Base-by-base conservation (phyloP, 768 basidiomycete species). In the Podaxis sp. region DNA sequence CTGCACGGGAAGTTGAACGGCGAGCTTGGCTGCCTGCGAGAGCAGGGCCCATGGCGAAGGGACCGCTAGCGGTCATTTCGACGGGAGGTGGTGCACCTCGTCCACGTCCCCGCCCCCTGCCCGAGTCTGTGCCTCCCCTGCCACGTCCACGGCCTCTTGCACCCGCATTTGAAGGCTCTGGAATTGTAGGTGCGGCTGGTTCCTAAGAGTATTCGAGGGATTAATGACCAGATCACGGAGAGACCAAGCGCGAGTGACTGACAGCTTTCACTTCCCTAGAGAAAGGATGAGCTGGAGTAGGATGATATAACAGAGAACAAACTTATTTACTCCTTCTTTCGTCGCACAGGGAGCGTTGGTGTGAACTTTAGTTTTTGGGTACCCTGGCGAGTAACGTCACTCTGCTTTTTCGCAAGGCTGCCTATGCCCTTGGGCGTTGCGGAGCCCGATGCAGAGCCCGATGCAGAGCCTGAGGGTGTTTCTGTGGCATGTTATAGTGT, bases 51-150 rank as follows among this genome's bases (percentile, higher is more conserved):
- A 94, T 87, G 19, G 92, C 90, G 67, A 94, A 94, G 13, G 92
- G 92, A 3, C 92, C 92, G 68, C 90, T 92, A 0, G 92, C 92
- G 17, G 84, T 88, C 91, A 94, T 91, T 75, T 90, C 87, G 6
- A 77, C 77, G 1, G 82, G 74, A 52, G 87, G 82, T 27, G 84
- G 66, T 3, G 77, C 82, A 47, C 82, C 83, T 37, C 82, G 74
- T 52, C 84, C 86, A 11, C 81, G 73, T n/a, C 85, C 84, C 57
- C 82, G 71, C 6, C 86, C 84, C 41, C 79, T 38, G 3, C 56
- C 55, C 36, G 22, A 2, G 8, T 19, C 54, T 50, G 46, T 36
- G n/a, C 38, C 75, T 7, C 82, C 83, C 4, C 82, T 75, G 17
- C 79, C 79, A 50, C 76, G 73, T 15, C 80, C 85, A 9, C 80